Conservation (phyloP, 352 stramenopile genomes). For the Pythium pectinolyticum region DNA sequence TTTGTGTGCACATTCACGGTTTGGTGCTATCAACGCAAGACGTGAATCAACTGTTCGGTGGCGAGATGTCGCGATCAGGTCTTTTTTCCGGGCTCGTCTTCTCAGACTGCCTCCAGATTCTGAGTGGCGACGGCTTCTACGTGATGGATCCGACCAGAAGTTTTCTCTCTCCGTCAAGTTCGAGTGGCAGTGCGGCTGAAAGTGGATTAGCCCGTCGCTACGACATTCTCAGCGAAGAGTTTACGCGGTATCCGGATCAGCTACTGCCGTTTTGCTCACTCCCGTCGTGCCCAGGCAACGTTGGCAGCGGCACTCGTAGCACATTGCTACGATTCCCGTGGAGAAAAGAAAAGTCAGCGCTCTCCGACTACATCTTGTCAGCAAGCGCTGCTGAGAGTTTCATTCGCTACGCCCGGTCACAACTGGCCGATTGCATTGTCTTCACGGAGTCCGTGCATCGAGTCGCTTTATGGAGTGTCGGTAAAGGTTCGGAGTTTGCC, state of each 20-base stretch:
- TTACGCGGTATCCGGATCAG: slow-evolving; percentile 71
- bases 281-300: slow-evolving; percentile 58
- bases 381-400: slow-evolving; percentile 33
- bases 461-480: slow-evolving; percentile 66
- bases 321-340: slow-evolving; percentile 75
- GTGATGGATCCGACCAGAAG: slow-evolving; percentile 58
- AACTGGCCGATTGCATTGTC: slow-evolving; percentile 57
- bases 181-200: neutral
- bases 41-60: slow-evolving; percentile 51
- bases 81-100: slow-evolving; percentile 63
- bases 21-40: slow-evolving; percentile 51
- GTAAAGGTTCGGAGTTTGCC: slow-evolving; percentile 62
- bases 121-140: slow-evolving; percentile 74
- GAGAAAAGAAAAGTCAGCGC: slow-evolving; percentile 43
- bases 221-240: slow-evolving; percentile 58
- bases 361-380: slow-evolving; percentile 43
- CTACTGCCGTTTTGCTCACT: slow-evolving; percentile 69
- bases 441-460: slow-evolving; percentile 69
- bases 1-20: slow-evolving; percentile 72
- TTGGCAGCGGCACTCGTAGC: slow-evolving; percentile 45
- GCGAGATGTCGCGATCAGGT: slow-evolving; percentile 50
- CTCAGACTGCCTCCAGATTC: slow-evolving; percentile 79
- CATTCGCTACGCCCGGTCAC: slow-evolving; percentile 41
- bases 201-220: slow-evolving; percentile 50
- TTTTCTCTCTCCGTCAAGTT: slow-evolving; percentile 7